These are phyloP conservation scores for Omphalea diandra DNA, from an alignment of 441 rosid species.

Conservation along the genomic window DNA sequence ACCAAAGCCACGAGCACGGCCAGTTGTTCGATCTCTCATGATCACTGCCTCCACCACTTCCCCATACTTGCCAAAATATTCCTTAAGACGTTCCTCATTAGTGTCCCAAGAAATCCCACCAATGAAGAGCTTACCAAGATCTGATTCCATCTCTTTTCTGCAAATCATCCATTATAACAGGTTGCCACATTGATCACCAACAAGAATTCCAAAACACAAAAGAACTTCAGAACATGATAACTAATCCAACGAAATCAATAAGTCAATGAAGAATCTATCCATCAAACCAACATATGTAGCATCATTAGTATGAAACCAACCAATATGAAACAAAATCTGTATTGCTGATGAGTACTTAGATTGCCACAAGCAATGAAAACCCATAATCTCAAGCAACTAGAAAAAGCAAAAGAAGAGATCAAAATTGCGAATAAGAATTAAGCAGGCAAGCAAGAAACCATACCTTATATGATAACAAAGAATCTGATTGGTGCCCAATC, in stretches of 20 bases:
- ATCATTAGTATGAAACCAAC: constrained; percentile 17
- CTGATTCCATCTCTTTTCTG: constrained; percentile 75
- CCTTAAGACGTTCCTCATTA: constrained; percentile 85
- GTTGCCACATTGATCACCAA: constrained; percentile 34
- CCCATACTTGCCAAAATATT: constrained; percentile 79
- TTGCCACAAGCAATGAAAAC: constrained; percentile 12
- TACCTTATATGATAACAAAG: constrained; percentile 47
- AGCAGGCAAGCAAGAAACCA: constrained; percentile 27
- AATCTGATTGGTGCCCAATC: constrained; percentile 55
- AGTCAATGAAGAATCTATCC: constrained; percentile 24
- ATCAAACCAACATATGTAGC: constrained; percentile 21
- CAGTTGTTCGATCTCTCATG: constrained; percentile 90
- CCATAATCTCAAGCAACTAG: constrained; percentile 12
- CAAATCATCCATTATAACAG: constrained; percentile 33
- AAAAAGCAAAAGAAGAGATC: constrained; percentile 30
- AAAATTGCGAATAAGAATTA: constrained; percentile 32
- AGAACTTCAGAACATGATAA: constrained; percentile 13
- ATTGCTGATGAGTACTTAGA: constrained; percentile 12
- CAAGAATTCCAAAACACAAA: constrained; percentile 24
- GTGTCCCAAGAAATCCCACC: constrained; percentile 99
- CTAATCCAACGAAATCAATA: constrained; percentile 23
- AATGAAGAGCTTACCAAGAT: constrained; percentile 85
- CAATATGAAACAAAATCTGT: constrained; percentile 17
- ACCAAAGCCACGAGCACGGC: constrained; percentile 97
- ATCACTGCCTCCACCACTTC: constrained; percentile 94